Evolutionary conservation across 768 basidiomycete genomes (phyloP), one percentile per base, ranked within the genome.

Genomic region (Phylloporus arenicola): DNA sequence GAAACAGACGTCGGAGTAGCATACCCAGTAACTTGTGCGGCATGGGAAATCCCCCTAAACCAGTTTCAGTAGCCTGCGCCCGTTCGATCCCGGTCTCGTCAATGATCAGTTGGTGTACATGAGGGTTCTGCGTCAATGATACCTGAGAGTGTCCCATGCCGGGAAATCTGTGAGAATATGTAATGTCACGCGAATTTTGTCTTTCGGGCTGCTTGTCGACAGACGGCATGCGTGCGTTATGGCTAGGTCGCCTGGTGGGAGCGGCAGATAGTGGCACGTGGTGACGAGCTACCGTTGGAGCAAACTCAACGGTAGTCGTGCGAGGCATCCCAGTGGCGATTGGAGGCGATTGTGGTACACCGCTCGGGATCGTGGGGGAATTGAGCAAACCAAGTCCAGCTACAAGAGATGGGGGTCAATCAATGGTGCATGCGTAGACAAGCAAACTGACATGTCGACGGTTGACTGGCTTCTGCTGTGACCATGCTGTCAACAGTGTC

Each of bases 21-120:
- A 61, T 65, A 3, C 70, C 76, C 12, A 83, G 50, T 25, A 88
- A 68, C 47, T 77, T 65, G 60, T 75, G 75, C 0, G 84, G 85
- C 75, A 83, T 83, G 2, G 87, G 86, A 63, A 88, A 89, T 2
- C 86, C 86, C 25, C 87, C 87, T 47, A 85, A 82, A 16, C 71
- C 80, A 37, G 72, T 72, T 51, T 79, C 68, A 57, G 71, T 77
- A 16, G 51, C 45, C 20, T 37, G 48, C 14, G 43, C 20, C 7
- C 47, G 57, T 54, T 4, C 57, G 45, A 17, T 51, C 50, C 22
- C 53, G 51, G 55, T 11, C 31, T 48, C 51, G 22, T 64, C 48
- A 48, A 62, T 42, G 35, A 51, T 33, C 10, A 52, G 39, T 16
- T 50, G 43, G 5, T 53, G 51, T 29, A 35, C 57, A 6, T 61